A percentile compares a stretch with the other conserved stretches of the same genome.
Evolutionary conservation across 139 green algal species (phyloP).

Genomic region (Nannochloris sp.): DNA sequence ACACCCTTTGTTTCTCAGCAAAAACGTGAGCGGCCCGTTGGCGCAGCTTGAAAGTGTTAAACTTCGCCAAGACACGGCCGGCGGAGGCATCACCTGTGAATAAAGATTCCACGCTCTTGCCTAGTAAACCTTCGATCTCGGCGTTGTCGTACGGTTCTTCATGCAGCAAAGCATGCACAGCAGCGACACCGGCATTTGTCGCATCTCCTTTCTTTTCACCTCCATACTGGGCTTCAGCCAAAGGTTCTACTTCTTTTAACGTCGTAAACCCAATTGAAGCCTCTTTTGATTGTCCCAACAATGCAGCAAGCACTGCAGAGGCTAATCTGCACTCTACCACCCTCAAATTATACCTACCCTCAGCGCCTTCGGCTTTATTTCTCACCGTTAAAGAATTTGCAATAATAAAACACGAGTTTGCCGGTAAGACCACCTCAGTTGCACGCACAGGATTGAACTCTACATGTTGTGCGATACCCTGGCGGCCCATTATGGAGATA

Average conservation of each 20-base stretch:
- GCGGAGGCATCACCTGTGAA: conserved; percentile 42
- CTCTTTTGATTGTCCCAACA: conserved; percentile 42
- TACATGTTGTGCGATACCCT: conserved; percentile 62
- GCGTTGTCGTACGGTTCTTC: conserved; percentile 17
- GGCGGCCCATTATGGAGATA: conserved; percentile 83
- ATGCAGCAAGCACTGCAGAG: conserved; percentile 56
- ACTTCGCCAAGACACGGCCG: conserved; percentile 32
- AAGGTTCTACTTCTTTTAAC: conserved; percentile 28
- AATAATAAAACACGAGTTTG: conserved; percentile 83
- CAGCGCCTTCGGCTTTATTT: conserved; percentile 87
- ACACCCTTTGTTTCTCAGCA: conserved; percentile 68
- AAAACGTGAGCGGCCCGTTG: conserved; percentile 77
- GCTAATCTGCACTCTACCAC: conserved; percentile 90
- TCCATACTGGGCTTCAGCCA: conserved; percentile 21
- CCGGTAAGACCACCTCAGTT: conserved; percentile 74
- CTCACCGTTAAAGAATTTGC: conserved; percentile 85
- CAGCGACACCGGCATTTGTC: conserved; percentile 13
- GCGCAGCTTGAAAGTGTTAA: conserved; percentile 53
- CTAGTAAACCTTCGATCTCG: conserved; percentile 58
- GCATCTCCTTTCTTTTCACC: conserved; percentile 4
- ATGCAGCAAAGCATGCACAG: conserved; percentile 55
- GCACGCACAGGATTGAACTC: conserved; percentile 71
- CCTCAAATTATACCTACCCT: conserved; percentile 85
- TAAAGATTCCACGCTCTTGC: conserved; percentile 35
- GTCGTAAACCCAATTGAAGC: background rate